These are phyloP conservation scores for Solanum appendiculatum DNA, from an alignment of 257 asterid genomes.

Conservation along the genomic window DNA sequence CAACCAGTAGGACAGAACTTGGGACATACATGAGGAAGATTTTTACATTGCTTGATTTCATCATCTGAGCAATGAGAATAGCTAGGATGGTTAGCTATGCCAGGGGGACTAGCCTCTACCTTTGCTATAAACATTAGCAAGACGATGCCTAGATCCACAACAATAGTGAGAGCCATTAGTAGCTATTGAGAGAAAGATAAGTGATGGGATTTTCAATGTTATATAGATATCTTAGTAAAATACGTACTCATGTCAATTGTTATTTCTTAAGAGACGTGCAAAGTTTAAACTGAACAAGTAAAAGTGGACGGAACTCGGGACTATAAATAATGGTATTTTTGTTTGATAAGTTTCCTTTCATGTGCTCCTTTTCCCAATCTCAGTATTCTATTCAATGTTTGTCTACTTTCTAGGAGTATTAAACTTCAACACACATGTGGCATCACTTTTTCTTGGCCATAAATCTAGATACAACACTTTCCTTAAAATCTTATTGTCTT, in stretches of 20 bases:
- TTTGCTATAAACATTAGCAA: not conserved
- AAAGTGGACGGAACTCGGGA: too few relatives aligned
- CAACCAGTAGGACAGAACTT: conserved; percentile 38
- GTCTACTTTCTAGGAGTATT: not conserved
- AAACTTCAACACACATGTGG: not conserved
- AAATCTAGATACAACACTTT: not conserved
- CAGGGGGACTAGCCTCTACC: conserved; percentile 24
- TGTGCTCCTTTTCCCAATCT: not conserved
- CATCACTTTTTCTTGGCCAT: not conserved
- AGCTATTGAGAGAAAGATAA: not conserved
- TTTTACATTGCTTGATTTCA: conserved; percentile 29
- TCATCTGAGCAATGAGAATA: conserved; percentile 26
- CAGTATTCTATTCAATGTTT: not conserved
- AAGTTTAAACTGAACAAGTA: not conserved
- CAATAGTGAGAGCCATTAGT: not conserved
- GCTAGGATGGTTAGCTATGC: conserved; percentile 31
- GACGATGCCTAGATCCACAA: not conserved
- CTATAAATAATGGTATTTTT: not conserved
- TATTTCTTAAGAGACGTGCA: not conserved
- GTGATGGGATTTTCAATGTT: not conserved
- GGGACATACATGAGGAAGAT: conserved; percentile 45
- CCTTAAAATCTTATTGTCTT: not conserved
- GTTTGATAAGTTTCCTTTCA: not conserved
- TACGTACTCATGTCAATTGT: not conserved
- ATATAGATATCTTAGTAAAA: not conserved